Evolutionary conservation across 2,329 filamentous ascomycete genomes (phyloP), one percentile per base, ranked within the genome.

Genomic region (Talaromyces sp.): DNA sequence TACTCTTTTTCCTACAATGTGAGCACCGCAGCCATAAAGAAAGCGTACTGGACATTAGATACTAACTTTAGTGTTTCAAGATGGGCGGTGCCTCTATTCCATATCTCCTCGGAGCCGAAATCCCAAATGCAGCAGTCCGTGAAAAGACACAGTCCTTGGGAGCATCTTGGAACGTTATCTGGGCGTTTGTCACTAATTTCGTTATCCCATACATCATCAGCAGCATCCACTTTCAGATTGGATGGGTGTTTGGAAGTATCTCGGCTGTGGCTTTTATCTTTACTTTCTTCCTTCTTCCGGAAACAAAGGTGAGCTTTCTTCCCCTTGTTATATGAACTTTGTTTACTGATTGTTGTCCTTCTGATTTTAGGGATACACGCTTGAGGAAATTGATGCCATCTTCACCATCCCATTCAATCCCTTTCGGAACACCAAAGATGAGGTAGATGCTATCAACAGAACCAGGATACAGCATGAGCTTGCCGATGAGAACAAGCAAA

Each of bases 181-280:
- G 69, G 70, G 69, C 67, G 1, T 71, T 71, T 58, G 67, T 68
- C 13, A 70, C 66, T 36, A 70, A 70, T 38, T 71, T 70, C 51
- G 56, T 67, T 22, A 69, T 71, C 40, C 70, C 70, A 3, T 71
- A 70, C 58, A 65, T 71, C 34, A 70, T 70, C 34, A 43, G 61
- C 40, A 54, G 25, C 38, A 69, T 71, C 27, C 67, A 68, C 25
- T 70, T 69, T 54, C 25, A 64, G 25, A 61, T 70, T 13, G 70
- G 70, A 25, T 70, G 70, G 70, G 61, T 71, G 10, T 70, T 71
- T 67, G 69, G 70, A 25, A 61, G 68, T 36, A 58, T 71, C 25
- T 64, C 69, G 7, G 3, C 68, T 5, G 11, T 70, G 5, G 70
- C 67, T 1, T 40, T 70, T 25, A 25, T 69, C 5, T 69, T 68